Conservation (phyloP, 2,329 filamentous ascomycete genomes). For the Colletotrichum graminicola region DNA sequence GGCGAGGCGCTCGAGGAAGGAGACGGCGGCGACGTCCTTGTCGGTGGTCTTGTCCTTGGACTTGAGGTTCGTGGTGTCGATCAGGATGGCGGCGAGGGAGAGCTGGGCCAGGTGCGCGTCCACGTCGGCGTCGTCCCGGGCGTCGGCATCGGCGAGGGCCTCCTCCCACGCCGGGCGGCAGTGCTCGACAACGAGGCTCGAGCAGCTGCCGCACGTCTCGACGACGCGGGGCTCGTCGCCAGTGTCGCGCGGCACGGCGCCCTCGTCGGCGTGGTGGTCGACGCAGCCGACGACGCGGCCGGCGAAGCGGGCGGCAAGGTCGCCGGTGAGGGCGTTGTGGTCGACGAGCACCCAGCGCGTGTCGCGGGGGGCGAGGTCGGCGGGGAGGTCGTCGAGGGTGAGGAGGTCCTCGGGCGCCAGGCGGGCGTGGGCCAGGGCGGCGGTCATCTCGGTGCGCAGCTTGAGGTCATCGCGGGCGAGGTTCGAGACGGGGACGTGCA, state of each 20-base stretch:
- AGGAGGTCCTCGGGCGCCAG: slow-evolving; percentile 73
- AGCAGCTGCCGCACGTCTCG: slow-evolving; percentile 77
- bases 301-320: slow-evolving; percentile 66
- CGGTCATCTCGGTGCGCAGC: slow-evolving; percentile 79
- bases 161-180: slow-evolving; percentile 73
- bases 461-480: slow-evolving; percentile 75
- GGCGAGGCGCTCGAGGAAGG: slow-evolving; percentile 64
- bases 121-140: slow-evolving; percentile 46
- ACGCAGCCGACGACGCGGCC: slow-evolving; percentile 72
- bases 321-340: slow-evolving; percentile 79
- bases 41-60: slow-evolving; percentile 74
- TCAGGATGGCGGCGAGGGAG: slow-evolving; percentile 76
- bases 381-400: slow-evolving; percentile 66
- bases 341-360: slow-evolving; percentile 82
- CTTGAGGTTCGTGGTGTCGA: slow-evolving; percentile 77
- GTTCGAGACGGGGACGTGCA: slow-evolving; percentile 81
- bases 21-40: slow-evolving; percentile 69
- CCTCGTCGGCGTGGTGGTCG: slow-evolving; percentile 85
- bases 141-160: slow-evolving; percentile 50
- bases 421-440: slow-evolving; percentile 72
- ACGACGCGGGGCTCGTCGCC: slow-evolving; percentile 70
- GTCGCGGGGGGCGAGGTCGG: slow-evolving; percentile 62
- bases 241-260: slow-evolving; percentile 59
- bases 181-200: slow-evolving; percentile 75
- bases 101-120: slow-evolving; percentile 75